Evolutionary conservation across 1,139 yeast genomes (phyloP).

Genomic region (Diutina rugosa): DNA sequence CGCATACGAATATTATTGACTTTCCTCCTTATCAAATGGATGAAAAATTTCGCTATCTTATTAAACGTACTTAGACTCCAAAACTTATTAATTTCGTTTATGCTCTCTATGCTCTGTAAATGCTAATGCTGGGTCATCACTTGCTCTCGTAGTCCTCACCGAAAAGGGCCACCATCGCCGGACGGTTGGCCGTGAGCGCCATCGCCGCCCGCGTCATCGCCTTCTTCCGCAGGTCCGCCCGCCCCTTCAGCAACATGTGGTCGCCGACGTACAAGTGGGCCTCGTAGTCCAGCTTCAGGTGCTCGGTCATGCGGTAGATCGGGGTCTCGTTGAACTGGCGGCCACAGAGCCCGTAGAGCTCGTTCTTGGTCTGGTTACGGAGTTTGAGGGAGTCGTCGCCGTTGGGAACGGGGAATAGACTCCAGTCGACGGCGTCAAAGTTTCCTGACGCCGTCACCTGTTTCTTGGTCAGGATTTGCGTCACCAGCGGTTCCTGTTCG

Average conservation of each 20-base stretch:
- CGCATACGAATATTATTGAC: too few relatives aligned
- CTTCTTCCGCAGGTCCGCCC: conserved; percentile 29
- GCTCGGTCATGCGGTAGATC: conserved; percentile 13
- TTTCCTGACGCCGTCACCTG: background rate
- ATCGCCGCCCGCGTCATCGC: conserved; percentile 33
- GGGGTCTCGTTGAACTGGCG: conserved; percentile 27
- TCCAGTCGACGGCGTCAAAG: conserved; percentile 3
- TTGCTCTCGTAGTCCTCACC: background rate
- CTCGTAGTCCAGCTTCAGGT: conserved; percentile 9
- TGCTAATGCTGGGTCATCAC: background rate
- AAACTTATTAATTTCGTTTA: too few relatives aligned
- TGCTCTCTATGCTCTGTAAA: too few relatives aligned
- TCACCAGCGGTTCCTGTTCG: conserved; percentile 43
- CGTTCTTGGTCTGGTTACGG: conserved; percentile 20
- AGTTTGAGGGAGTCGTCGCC: conserved; percentile 8
- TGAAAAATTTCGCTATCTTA: too few relatives aligned
- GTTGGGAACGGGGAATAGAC: conserved; percentile 15
- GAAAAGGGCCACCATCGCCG: conserved; percentile 11
- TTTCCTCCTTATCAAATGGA: too few relatives aligned
- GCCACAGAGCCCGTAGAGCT: conserved; percentile 30
- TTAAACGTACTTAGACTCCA: too few relatives aligned
- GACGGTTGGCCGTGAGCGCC: conserved; percentile 23
- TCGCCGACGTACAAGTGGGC: conserved; percentile 27
- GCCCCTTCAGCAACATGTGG: conserved; percentile 22
- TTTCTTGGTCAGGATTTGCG: conserved; percentile 8